Evolutionary conservation across 305 asterid species (phyloP).

Genomic region (Plantago rigida): DNA sequence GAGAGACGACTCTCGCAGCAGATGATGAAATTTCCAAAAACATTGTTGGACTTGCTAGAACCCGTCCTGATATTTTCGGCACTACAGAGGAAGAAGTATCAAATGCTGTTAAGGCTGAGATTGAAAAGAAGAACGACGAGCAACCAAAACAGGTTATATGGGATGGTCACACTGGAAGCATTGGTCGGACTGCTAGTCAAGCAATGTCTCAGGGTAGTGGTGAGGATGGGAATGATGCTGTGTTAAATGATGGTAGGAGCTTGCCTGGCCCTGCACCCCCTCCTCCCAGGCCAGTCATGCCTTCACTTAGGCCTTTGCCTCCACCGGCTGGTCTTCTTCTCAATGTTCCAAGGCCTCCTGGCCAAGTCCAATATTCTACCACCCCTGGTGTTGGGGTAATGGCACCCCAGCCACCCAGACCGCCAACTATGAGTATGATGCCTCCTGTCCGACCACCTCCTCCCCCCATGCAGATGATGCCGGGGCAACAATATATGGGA

Average conservation of each 20-base stretch:
- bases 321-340: slow-evolving; percentile 74
- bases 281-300: slow-evolving; percentile 63
- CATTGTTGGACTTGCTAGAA: slow-evolving; percentile 83
- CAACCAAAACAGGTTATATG: slow-evolving; percentile 93
- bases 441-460: slow-evolving; percentile 61
- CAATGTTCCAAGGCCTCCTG: slow-evolving; percentile 71
- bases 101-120: slow-evolving; percentile 88
- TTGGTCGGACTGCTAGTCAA: slow-evolving; percentile 83
- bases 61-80: slow-evolving; percentile 91
- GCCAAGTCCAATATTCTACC: slow-evolving; percentile 43
- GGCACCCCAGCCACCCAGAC: slow-evolving; percentile 62
- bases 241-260: slow-evolving; percentile 40
- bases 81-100: slow-evolving; percentile 96
- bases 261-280: slow-evolving; percentile 85
- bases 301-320: slow-evolving; percentile 68
- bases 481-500: slow-evolving; percentile 52
- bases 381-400: slow-evolving; percentile 31
- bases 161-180: slow-evolving; percentile 92
- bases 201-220: slow-evolving; percentile 69
- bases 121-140: slow-evolving; percentile 83
- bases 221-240: slow-evolving; percentile 49
- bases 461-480: slow-evolving; percentile 58
- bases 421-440: slow-evolving; percentile 48
- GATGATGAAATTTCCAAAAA: slow-evolving; percentile 90
- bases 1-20: slow-evolving; percentile 89